A percentile compares a stretch with the other conserved stretches of the same genome.
phyloP scores from a whole-genome alignment of 371 early-diverging fungal species.

The Syncephalastrum sp. region DNA sequence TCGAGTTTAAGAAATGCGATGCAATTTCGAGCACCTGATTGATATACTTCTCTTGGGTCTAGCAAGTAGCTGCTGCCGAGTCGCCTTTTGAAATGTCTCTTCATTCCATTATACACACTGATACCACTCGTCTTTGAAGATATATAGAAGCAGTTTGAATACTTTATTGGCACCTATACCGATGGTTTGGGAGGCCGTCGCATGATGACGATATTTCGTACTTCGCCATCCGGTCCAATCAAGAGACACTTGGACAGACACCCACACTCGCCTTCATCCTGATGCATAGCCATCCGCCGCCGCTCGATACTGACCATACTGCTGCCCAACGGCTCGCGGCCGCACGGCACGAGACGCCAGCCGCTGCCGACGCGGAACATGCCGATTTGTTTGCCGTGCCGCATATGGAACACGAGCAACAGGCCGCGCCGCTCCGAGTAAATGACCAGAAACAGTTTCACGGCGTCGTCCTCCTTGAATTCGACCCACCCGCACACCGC shows the following conservation, averaged over 20 bases:
- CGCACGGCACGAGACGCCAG: slow-evolving; percentile 50
- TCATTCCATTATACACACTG: too few species aligned
- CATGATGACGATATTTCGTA: slow-evolving; percentile 34
- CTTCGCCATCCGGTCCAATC: slow-evolving; percentile 59
- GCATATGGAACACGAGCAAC: slow-evolving; percentile 57
- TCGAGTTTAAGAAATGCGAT: too few species aligned
- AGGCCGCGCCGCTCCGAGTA: slow-evolving; percentile 60
- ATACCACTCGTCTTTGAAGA: too few species aligned
- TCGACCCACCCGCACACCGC: slow-evolving; percentile 67
- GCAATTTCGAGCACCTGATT: too few species aligned
- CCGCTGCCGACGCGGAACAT: slow-evolving; percentile 58
- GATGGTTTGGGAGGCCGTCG: slow-evolving; percentile 91
- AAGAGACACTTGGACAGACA: slow-evolving; percentile 51
- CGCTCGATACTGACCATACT: slow-evolving; percentile 38
- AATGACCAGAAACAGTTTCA: slow-evolving; percentile 55
- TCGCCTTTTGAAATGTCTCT: too few species aligned
- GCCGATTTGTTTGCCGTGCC: slow-evolving; percentile 65
- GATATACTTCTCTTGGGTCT: too few species aligned
- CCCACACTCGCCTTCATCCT: slow-evolving; percentile 27
- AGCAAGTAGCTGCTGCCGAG: too few species aligned
- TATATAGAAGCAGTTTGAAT: slow-evolving; percentile 76
- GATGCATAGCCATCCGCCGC: slow-evolving; percentile 15
- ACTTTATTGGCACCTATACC: slow-evolving; percentile 87
- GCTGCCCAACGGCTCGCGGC: slow-evolving; percentile 39
- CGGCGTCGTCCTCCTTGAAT: slow-evolving; percentile 23